phyloP scores from a whole-genome alignment of 1,284 basidiomycete species.

The Ceratobasidium sp. region DNA sequence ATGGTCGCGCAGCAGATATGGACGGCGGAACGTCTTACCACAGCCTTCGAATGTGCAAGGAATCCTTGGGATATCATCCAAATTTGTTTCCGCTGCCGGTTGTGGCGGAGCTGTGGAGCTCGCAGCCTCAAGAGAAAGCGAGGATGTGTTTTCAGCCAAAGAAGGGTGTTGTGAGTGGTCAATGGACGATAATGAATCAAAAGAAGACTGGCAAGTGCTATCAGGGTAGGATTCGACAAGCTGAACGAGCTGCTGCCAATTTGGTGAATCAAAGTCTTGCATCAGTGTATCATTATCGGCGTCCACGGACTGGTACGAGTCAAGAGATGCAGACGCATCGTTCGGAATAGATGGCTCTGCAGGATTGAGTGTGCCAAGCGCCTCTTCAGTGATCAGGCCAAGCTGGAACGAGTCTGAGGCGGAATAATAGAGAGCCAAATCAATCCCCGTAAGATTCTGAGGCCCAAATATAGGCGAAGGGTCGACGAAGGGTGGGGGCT shows the following conservation, averaged over 20 bases:
- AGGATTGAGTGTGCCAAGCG: neutral
- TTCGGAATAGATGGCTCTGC: neutral
- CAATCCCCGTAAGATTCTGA: neutral
- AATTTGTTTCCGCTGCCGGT: neutral
- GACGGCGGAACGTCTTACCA: slow-evolving; percentile 4
- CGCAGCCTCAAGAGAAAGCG: neutral
- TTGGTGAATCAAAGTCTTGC: too few relatives aligned
- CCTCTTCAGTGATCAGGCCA: neutral
- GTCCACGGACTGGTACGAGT: neutral
- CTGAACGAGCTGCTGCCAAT: neutral
- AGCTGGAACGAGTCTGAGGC: neutral
- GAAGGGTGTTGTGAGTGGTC: neutral
- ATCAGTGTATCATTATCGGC: too few relatives aligned
- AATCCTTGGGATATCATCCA: neutral
- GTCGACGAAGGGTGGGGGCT: neutral
- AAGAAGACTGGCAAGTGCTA: neutral
- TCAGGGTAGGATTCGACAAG: neutral
- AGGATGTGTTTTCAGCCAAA: neutral
- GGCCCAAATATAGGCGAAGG: neutral
- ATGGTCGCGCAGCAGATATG: slow-evolving; percentile 20
- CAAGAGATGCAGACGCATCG: neutral
- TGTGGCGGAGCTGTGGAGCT: neutral
- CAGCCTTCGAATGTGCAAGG: neutral
- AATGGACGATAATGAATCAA: neutral
- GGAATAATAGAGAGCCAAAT: neutral